These are phyloP conservation scores for Dothideomycetes sp. DNA, from an alignment of 2,329 filamentous ascomycete species.

Conservation along the genomic window DNA sequence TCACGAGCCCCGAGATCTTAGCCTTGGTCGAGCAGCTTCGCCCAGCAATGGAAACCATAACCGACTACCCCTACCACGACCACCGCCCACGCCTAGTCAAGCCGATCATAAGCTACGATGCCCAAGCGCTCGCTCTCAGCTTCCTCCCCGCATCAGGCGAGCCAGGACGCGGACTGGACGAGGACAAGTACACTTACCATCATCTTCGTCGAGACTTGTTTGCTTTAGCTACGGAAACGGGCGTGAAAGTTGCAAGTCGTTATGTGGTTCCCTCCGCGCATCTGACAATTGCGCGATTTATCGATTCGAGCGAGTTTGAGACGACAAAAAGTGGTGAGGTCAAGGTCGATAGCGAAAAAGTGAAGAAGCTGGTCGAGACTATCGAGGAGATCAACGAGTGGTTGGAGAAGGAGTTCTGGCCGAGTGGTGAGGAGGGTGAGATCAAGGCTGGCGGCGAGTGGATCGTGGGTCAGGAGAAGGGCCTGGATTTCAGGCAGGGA, in stretches of 20 bases:
- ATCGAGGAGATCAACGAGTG: constrained; percentile 70
- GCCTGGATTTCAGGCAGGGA: constrained; percentile 65
- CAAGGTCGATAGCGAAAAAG: constrained; percentile 38
- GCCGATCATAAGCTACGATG: constrained; percentile 73
- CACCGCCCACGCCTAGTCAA: constrained; percentile 69
- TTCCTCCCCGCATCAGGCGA: constrained; percentile 61
- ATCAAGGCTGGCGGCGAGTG: constrained; percentile 55
- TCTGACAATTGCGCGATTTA: constrained; percentile 74
- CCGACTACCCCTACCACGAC: constrained; percentile 48
- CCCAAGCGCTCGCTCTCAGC: constrained; percentile 73
- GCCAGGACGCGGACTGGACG: constrained; percentile 25
- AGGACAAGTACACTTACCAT: constrained; percentile 74
- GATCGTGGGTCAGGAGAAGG: constrained; percentile 77
- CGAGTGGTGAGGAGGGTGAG: constrained; percentile 29
- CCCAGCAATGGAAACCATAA: constrained; percentile 47
- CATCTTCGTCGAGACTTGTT: constrained; percentile 77
- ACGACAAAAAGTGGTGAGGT: constrained; percentile 35
- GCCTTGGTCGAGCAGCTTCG: constrained; percentile 47
- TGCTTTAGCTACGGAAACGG: constrained; percentile 46
- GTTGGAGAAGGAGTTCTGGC: constrained; percentile 63
- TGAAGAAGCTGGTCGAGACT: constrained; percentile 53
- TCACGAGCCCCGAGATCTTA: constrained; percentile 57
- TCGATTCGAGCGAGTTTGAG: constrained; percentile 50
- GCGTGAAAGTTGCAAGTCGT: constrained; percentile 61
- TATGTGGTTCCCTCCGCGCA: constrained; percentile 88